A percentile compares a stretch with the other conserved stretches of the same genome.
These are phyloP conservation scores for Dioscorea dumetorum DNA, from an alignment of 106 monocot genomes.

Conservation along the genomic window DNA sequence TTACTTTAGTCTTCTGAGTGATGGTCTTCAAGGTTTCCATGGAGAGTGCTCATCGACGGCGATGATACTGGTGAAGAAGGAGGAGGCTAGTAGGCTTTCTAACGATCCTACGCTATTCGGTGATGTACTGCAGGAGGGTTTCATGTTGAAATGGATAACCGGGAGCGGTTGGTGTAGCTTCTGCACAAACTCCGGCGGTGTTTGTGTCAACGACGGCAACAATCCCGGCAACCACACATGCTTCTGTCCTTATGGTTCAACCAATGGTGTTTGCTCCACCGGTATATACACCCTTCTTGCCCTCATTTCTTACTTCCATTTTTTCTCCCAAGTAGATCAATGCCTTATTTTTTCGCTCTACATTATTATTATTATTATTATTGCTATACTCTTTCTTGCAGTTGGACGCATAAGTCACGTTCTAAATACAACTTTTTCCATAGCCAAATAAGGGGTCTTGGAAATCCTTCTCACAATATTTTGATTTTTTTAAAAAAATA, in stretches of 20 bases:
- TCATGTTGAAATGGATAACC: conserved; percentile 6
- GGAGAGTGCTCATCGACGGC: conserved; percentile 1
- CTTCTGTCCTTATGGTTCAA: conserved; percentile 1
- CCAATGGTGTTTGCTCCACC: background rate
- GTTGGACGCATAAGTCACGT: no score
- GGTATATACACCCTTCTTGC: background rate
- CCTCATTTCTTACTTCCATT: no score
- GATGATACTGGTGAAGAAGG: background rate
- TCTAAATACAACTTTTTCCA: no score
- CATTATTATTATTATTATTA: no score
- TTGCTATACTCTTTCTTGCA: no score
- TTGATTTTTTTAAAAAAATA: no score
- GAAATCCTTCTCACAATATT: no score
- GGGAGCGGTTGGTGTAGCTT: conserved; percentile 8
- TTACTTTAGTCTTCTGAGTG: background rate
- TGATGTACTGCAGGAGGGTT: conserved; percentile 3
- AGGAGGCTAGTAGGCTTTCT: background rate
- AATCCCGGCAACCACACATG: background rate
- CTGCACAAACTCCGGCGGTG: conserved; percentile 12
- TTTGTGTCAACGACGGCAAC: background rate
- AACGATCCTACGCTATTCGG: background rate
- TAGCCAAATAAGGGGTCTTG: no score
- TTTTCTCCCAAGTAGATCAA: no score
- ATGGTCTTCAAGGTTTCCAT: no score
- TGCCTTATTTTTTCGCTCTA: no score